These are phyloP conservation scores for Hemisphaericaspora lyxosophila DNA, from an alignment of 1,139 yeast genomes.

Conservation along the genomic window DNA sequence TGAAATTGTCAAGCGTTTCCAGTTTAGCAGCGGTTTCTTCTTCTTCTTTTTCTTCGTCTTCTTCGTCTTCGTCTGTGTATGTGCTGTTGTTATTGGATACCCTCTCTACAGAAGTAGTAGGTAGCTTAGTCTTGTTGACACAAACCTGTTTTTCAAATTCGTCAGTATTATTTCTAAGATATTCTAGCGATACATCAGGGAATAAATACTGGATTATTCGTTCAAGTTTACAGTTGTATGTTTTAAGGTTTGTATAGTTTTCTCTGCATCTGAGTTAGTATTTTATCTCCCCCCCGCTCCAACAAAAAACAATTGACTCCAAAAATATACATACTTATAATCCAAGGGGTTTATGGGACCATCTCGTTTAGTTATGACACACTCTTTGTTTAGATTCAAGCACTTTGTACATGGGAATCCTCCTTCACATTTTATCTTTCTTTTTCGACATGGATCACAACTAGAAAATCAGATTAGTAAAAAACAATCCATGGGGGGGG, in stretches of 20 bases:
- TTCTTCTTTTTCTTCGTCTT: too few species aligned
- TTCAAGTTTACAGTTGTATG: constrained; percentile 18
- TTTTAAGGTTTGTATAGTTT: constrained; percentile 7
- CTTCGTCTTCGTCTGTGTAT: too few species aligned
- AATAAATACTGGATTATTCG: constrained; percentile 15
- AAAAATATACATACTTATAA: constrained; percentile 8
- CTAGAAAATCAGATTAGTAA: too few species aligned
- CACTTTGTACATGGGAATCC: constrained; percentile 19
- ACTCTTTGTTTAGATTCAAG: constrained; percentile 9
- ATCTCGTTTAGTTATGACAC: constrained; percentile 10
- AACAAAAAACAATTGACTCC: too few species aligned
- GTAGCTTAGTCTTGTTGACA: constrained; percentile 8
- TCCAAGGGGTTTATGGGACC: constrained; percentile 11
- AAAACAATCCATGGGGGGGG: too few species aligned
- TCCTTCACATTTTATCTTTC: constrained; percentile 18
- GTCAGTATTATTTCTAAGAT: constrained; percentile 16
- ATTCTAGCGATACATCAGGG: constrained; percentile 13
- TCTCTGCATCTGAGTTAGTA: too few species aligned
- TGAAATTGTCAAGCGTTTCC: constrained; percentile 10
- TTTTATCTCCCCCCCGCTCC: too few species aligned
- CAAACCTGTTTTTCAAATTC: constrained; percentile 15
- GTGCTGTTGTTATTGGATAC: not conserved
- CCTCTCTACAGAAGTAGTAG: constrained; percentile 5
- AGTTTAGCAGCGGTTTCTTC: constrained; percentile 1
- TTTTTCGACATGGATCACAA: constrained; percentile 17